phyloP scores from a whole-genome alignment of 1,139 yeast genomes.

The Yamadazyma mexicana region DNA sequence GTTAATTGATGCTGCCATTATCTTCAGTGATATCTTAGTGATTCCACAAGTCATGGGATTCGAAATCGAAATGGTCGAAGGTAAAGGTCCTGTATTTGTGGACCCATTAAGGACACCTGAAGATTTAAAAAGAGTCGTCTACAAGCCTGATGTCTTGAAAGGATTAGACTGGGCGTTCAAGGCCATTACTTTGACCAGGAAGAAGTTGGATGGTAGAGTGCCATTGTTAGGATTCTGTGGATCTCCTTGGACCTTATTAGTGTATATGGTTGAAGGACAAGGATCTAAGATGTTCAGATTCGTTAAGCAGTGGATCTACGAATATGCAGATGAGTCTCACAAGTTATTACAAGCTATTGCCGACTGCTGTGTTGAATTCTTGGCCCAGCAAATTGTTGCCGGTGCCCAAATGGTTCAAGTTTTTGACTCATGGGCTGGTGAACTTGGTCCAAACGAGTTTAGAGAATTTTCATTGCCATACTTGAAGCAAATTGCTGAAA shows the following conservation, averaged over 20 bases:
- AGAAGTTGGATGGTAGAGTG: constrained; percentile 81
- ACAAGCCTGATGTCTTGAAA: constrained; percentile 66
- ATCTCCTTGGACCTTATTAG: constrained; percentile 96
- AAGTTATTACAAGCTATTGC: constrained; percentile 74
- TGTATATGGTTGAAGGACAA: constrained; percentile 97
- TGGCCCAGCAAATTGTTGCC: constrained; percentile 92
- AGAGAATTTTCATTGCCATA: constrained; percentile 87
- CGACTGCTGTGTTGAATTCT: constrained; percentile 86
- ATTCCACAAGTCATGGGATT: constrained; percentile 99
- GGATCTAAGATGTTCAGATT: constrained; percentile 89
- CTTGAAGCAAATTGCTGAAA: constrained; percentile 69
- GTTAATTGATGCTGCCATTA: constrained; percentile 92
- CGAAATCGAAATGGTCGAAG: constrained; percentile 90
- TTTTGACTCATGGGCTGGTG: constrained; percentile 98
- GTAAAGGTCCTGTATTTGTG: constrained; percentile 92
- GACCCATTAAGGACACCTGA: constrained; percentile 77
- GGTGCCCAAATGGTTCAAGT: constrained; percentile 98
- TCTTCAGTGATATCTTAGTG: constrained; percentile 91
- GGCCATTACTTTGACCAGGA: constrained; percentile 85
- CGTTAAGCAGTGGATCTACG: constrained; percentile 91
- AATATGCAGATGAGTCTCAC: constrained; percentile 72
- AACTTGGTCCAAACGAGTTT: constrained; percentile 87
- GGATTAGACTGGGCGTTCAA: constrained; percentile 94
- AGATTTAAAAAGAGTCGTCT: constrained; percentile 61
- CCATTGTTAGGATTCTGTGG: constrained; percentile 96